Conservation (phyloP, 495 filamentous ascomycete genomes). For the Neurospora discreta region DNA sequence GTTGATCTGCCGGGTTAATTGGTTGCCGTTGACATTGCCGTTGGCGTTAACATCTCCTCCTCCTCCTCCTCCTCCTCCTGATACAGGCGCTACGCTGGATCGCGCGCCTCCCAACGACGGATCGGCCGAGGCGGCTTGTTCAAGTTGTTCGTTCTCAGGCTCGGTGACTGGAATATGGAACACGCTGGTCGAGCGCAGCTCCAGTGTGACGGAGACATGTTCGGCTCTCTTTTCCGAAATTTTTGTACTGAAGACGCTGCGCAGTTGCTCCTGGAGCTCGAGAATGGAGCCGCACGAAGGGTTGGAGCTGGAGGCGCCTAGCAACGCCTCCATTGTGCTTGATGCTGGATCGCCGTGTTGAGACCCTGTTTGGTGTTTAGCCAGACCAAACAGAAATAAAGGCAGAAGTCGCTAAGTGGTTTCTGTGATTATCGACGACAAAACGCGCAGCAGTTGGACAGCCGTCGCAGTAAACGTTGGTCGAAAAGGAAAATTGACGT, state of each 20-base stretch:
- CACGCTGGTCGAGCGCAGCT: constrained; percentile 23
- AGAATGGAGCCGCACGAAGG: constrained; percentile 25
- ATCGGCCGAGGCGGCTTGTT: constrained; percentile 15
- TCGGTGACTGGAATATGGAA: constrained; percentile 25
- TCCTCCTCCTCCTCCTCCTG: neutral
- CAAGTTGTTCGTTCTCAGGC: constrained; percentile 18
- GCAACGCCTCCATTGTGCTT: constrained; percentile 26
- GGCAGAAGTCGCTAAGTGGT: neutral
- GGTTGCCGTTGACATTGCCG: constrained; percentile 1
- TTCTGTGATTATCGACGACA: neutral
- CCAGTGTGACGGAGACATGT: constrained; percentile 27
- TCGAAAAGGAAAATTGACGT: neutral
- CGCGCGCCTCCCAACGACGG: constrained; percentile 17
- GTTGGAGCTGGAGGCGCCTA: constrained; percentile 19
- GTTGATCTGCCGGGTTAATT: constrained; percentile 11
- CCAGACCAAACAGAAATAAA: neutral
- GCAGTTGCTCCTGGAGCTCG: constrained; percentile 29
- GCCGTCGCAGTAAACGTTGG: neutral
- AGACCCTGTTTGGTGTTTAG: neutral
- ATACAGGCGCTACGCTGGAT: constrained; percentile 2
- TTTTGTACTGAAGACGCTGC: constrained; percentile 20
- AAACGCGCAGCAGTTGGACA: neutral
- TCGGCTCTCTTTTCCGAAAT: constrained; percentile 29
- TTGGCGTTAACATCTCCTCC: neutral
- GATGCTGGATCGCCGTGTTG: neutral